Conservation (phyloP, 768 basidiomycete genomes). For the Galerina sulciceps region DNA sequence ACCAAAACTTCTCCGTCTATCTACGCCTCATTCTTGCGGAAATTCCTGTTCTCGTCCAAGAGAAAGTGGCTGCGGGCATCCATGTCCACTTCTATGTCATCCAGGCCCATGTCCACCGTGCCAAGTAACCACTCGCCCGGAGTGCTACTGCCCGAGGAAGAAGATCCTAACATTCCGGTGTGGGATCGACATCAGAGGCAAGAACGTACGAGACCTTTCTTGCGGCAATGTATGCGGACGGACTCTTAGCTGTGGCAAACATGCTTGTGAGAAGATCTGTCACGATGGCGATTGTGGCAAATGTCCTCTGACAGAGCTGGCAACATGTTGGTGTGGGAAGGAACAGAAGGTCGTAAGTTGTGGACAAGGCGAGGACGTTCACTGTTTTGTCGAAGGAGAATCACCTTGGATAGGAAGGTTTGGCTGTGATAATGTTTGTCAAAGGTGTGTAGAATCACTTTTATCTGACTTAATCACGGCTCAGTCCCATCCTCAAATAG, state of each 20-base stretch:
- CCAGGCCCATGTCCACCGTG: constrained; percentile 98
- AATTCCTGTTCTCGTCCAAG: constrained; percentile 67
- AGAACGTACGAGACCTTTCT: constrained; percentile 34
- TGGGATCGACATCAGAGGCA: constrained; percentile 42
- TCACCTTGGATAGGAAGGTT: constrained; percentile 67
- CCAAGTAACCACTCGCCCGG: constrained; percentile 72
- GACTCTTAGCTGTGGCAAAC: constrained; percentile 70
- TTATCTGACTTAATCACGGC: neutral
- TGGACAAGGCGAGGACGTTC: constrained; percentile 57
- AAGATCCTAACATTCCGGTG: constrained; percentile 63
- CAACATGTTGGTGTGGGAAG: constrained; percentile 83
- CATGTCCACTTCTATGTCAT: constrained; percentile 87
- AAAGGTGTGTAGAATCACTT: constrained; percentile 41
- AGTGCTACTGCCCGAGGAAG: constrained; percentile 79
- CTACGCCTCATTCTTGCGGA: constrained; percentile 80
- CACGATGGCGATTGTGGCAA: constrained; percentile 76
- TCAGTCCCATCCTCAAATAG: constrained; percentile 34
- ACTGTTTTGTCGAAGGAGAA: constrained; percentile 45
- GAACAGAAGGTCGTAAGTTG: constrained; percentile 63
- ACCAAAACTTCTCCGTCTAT: constrained; percentile 69
- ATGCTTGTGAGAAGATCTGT: constrained; percentile 69
- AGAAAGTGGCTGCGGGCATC: constrained; percentile 68
- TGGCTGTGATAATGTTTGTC: constrained; percentile 63
- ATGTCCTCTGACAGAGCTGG: constrained; percentile 59
- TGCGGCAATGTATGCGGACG: constrained; percentile 50